phyloP scores from a whole-genome alignment of 306 rosid species.

The Pterocarpus macrocarpus region DNA sequence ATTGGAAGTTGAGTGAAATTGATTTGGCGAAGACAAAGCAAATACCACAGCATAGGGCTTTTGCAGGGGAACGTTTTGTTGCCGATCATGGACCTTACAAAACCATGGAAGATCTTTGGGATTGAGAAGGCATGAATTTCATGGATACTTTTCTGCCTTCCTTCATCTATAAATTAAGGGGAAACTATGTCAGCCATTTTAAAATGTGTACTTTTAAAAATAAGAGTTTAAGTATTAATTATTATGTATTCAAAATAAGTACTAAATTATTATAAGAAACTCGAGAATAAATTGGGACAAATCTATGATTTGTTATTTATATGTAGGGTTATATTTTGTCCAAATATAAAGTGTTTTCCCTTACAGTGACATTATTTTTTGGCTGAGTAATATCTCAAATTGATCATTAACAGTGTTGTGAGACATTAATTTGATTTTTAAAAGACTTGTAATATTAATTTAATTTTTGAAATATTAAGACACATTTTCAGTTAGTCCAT shows the following conservation, averaged over 20 bases:
- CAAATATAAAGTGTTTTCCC: neutral
- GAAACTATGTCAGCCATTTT: neutral
- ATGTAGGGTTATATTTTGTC: neutral
- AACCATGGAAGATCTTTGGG: conserved; percentile 56
- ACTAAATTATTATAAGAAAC: too few species aligned
- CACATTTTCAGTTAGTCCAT: too few species aligned
- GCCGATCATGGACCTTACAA: conserved; percentile 59
- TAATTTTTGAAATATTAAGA: too few species aligned
- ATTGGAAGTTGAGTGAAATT: conserved; percentile 52
- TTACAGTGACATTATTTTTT: neutral
- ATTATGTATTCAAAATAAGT: too few species aligned
- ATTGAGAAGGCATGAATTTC: conserved; percentile 31
- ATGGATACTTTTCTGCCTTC: neutral
- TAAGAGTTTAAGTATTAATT: too few species aligned
- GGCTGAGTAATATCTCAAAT: too few species aligned
- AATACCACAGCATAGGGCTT: conserved; percentile 53
- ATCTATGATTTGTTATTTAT: neutral
- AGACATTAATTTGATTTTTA: too few species aligned
- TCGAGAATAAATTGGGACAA: neutral
- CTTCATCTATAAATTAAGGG: neutral
- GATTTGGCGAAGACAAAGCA: conserved; percentile 53
- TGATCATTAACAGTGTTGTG: too few species aligned
- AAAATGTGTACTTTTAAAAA: neutral
- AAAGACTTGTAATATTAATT: too few species aligned
- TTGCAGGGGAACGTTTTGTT: conserved; percentile 41